Conservation (phyloP, 148 eudicot species). For the Pharnaceum exiguum region DNA sequence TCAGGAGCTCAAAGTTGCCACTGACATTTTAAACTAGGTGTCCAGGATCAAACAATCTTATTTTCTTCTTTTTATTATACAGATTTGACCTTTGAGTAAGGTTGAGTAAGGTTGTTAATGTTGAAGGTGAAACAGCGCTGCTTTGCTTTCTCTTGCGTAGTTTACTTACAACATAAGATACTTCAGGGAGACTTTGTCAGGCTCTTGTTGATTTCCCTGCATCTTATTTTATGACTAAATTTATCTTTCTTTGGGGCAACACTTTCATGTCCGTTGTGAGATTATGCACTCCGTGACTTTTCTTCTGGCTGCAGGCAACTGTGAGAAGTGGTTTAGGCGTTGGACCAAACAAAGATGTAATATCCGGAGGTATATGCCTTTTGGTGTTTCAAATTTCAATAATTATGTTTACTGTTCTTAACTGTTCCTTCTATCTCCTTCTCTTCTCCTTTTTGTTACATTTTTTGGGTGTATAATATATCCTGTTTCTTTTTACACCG, state of each 20-base stretch:
- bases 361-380: conserved; percentile 32
- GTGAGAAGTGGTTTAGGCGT: conserved; percentile 20
- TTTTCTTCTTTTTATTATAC: no score
- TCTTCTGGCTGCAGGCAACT: conserved; percentile 25
- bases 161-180: conserved; percentile 54
- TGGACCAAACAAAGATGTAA: conserved; percentile 24
- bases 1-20: no score
- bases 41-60: no score
- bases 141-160: conserved; percentile 22
- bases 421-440: no score
- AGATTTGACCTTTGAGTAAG: no score
- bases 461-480: conserved; percentile 1
- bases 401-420: no score
- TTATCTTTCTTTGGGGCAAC: conserved; percentile 59
- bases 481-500: neutral
- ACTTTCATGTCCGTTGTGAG: conserved; percentile 57
- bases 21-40: no score
- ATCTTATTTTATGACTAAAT: conserved; percentile 35
- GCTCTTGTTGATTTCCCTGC: conserved; percentile 49
- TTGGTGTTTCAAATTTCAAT: neutral
- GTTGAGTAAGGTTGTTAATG: no score
- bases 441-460: no score
- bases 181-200: conserved; percentile 36
- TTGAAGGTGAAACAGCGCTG: no score
- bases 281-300: conserved; percentile 51